Base-by-base conservation (phyloP, 2,329 filamentous ascomycete species). In the Calonectria honghensis region DNA sequence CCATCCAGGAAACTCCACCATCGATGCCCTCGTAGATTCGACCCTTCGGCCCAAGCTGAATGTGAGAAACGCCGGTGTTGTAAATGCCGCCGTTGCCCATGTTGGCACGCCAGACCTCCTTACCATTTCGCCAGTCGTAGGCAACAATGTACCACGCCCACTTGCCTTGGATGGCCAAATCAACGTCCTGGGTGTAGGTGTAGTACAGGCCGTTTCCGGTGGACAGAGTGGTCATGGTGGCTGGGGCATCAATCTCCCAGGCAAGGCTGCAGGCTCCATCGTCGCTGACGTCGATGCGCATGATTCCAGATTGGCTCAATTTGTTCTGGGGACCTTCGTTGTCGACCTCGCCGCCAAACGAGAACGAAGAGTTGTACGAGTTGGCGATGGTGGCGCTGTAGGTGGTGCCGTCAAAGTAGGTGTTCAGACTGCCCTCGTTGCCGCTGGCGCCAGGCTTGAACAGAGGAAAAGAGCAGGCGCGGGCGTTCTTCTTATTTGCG, bases 191-290 rank as follows among this genome's bases (percentile, higher is more conserved):
- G 14, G 54, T 59, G 20, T 59, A 37, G 54, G 32, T 14, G 32
- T 59, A 59, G 20, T 37, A 59, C 20, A 59, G 9, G 54, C 32
- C 54, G 32, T 59, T 59, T 24, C 32, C 54, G 14, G 54, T 39
- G 18, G 54, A 59, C 20, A 59, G 32, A 4, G 54, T 59, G 1
- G 54, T 59, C 32, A 59, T 39, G 10, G 32, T 39, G n/a, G 20
- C 31, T 14, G n/a, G 32, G 10, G 39, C n/a, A 14, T 37, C 20
- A 5, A 59, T 37, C 7, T 35, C 20, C 52, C 52, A 39, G 13
- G 18, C 32, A 16, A 59, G n/a, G 32, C 32, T 59, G 54, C 32
- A 59, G 18, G 9, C 32, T 37, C 54, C 54, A 6, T 59, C 32
- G 3, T 59, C 54, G 2, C 9, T 37, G 10, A 59, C 39, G n/a